Percentiles rank a stretch among this genome's conserved stretches.
Evolutionary conservation across 225 moss, liverwort and hornwort species (phyloP).

Genomic region (Thuidium tamariscinum): DNA sequence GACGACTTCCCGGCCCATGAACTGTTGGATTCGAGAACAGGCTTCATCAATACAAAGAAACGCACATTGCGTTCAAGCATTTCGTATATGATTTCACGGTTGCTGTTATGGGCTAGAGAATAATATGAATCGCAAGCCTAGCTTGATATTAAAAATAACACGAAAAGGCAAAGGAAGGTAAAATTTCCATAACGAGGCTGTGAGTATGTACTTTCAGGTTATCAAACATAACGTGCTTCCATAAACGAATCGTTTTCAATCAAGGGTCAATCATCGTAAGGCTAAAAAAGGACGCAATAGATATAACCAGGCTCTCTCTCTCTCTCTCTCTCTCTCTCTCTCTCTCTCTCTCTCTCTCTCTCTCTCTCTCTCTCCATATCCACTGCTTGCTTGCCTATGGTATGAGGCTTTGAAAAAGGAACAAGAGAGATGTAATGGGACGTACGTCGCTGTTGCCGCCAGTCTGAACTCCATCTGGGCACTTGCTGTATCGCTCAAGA

Average conservation of each 20-base stretch:
- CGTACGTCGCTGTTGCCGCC: constrained; percentile 47
- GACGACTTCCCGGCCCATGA: constrained; percentile 56
- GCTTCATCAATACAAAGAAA: background rate
- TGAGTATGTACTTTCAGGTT: background rate
- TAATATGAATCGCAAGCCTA: background rate
- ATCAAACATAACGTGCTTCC: background rate
- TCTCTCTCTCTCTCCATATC: background rate
- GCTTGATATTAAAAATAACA: background rate
- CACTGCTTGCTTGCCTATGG: background rate
- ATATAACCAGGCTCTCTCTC: background rate
- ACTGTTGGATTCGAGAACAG: constrained; percentile 13
- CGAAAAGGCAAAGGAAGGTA: background rate
- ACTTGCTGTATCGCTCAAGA: constrained; percentile 57
- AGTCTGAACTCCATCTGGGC: constrained; percentile 52
- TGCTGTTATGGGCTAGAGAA: no score
- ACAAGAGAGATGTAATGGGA: background rate
- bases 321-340: background rate
- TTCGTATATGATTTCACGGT: background rate
- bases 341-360: background rate
- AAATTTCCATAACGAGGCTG: background rate
- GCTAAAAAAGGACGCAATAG: background rate
- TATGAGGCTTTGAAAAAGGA: background rate
- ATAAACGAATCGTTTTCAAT: background rate
- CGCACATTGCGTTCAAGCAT: background rate
- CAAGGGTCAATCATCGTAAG: background rate